Percentiles rank a stretch among this genome's conserved stretches.
These are phyloP conservation scores for Murraya koenigii DNA, from an alignment of 345 rosid species.

Conservation along the genomic window DNA sequence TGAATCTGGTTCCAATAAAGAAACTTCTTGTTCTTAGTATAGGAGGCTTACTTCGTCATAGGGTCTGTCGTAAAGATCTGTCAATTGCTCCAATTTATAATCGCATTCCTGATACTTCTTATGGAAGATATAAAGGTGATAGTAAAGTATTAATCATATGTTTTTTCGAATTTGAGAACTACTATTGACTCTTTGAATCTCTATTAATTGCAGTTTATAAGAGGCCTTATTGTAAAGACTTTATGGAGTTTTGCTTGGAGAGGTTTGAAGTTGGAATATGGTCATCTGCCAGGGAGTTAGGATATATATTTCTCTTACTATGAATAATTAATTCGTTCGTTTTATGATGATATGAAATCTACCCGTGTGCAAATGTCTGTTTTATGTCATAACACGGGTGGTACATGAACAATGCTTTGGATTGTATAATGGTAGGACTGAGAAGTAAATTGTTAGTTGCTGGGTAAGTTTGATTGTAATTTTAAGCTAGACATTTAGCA, in stretches of 20 bases:
- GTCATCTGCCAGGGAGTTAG: constrained; percentile 38
- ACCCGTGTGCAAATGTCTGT: too few species aligned
- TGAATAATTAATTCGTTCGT: too few species aligned
- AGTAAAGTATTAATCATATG: background rate
- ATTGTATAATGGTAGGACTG: constrained; percentile 14
- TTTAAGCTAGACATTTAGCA: background rate
- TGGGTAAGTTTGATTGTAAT: constrained; percentile 27
- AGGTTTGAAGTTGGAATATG: constrained; percentile 50
- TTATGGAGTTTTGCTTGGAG: constrained; percentile 43
- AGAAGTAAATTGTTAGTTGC: constrained; percentile 31
- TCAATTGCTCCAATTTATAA: background rate
- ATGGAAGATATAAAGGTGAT: constrained; percentile 27
- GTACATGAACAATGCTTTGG: constrained; percentile 21
- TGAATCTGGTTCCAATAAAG: constrained; percentile 16
- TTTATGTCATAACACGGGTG: constrained; percentile 1
- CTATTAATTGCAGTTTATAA: constrained; percentile 34
- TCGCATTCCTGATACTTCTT: constrained; percentile 27
- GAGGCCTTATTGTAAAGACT: constrained; percentile 40
- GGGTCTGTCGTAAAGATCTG: background rate
- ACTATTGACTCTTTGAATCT: background rate
- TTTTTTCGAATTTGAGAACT: background rate
- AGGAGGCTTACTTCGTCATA: constrained; percentile 34
- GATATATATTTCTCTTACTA: background rate
- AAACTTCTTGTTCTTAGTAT: constrained; percentile 35
- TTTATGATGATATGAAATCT: too few species aligned